These are phyloP conservation scores for Colletotrichum caudatum DNA, from an alignment of 2,329 filamentous ascomycete genomes.

Conservation along the genomic window DNA sequence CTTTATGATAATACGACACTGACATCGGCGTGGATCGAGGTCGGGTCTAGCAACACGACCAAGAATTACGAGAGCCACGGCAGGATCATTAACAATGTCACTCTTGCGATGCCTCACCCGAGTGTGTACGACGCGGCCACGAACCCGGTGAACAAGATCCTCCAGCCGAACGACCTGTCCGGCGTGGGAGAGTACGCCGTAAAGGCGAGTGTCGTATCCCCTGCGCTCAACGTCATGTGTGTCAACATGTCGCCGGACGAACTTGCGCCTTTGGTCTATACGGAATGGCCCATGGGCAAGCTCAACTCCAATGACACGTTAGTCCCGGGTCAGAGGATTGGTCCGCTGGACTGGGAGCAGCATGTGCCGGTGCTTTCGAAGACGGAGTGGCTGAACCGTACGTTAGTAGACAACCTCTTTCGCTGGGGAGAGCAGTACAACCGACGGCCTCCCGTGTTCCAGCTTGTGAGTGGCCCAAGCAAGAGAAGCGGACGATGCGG, in stretches of 20 bases:
- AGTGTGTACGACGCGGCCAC: slow-evolving; percentile 75
- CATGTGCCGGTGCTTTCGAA: slow-evolving; percentile 53
- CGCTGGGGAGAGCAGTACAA: slow-evolving; percentile 68
- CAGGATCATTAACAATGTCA: slow-evolving; percentile 79
- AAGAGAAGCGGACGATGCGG: not conserved
- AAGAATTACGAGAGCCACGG: slow-evolving; percentile 60
- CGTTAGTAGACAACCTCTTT: slow-evolving; percentile 77
- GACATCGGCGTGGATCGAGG: slow-evolving; percentile 75
- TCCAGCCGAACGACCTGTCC: slow-evolving; percentile 74
- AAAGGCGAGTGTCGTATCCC: slow-evolving; percentile 76
- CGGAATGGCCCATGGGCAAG: slow-evolving; percentile 63
- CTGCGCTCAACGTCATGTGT: slow-evolving; percentile 79
- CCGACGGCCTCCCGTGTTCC: slow-evolving; percentile 66
- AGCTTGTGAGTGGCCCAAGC: slow-evolving; percentile 52
- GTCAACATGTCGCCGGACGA: slow-evolving; percentile 72
- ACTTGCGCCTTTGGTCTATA: slow-evolving; percentile 74
- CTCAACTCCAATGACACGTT: slow-evolving; percentile 51
- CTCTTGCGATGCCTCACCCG: slow-evolving; percentile 81
- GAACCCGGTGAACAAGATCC: slow-evolving; percentile 71
- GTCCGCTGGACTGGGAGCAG: slow-evolving; percentile 52
- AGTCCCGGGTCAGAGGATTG: slow-evolving; percentile 49
- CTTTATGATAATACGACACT: slow-evolving; percentile 81
- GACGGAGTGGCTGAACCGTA: slow-evolving; percentile 63
- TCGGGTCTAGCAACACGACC: slow-evolving; percentile 63
- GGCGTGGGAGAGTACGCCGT: slow-evolving; percentile 78